These are phyloP conservation scores for Botrytis aclada DNA, from an alignment of 2,329 filamentous ascomycete genomes.

Conservation along the genomic window DNA sequence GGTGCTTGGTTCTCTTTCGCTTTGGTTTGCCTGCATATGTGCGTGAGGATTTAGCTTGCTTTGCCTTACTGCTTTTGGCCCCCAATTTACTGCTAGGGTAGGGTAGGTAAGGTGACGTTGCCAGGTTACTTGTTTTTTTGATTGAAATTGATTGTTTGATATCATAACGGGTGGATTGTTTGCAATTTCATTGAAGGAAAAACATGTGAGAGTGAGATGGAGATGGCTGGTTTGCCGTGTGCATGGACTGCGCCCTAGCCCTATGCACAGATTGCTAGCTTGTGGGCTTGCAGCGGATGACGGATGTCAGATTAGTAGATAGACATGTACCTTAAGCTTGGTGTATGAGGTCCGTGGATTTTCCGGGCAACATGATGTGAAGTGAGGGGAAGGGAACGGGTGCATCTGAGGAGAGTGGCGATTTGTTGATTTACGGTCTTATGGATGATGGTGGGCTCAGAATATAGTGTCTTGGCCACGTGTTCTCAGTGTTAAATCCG, in stretches of 20 bases:
- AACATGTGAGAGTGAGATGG: neutral
- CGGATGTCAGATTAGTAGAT: neutral
- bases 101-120: neutral
- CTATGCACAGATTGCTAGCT: neutral
- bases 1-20: neutral
- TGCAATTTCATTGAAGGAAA: neutral
- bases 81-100: neutral
- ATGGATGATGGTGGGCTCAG: neutral
- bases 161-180: neutral
- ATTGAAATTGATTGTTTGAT: neutral
- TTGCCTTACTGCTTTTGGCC: neutral
- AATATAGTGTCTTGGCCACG: neutral
- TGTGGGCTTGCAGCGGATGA: neutral
- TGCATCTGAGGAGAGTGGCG: neutral
- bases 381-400: neutral
- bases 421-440: neutral
- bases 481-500: neutral
- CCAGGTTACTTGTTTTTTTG: neutral
- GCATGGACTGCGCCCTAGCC: slow-evolving; percentile 2
- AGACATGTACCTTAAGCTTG: no score
- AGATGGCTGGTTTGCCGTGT: neutral
- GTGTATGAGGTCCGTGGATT: neutral
- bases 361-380: neutral
- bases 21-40: neutral
- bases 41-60: neutral